Evolutionary conservation across 805 yeast genomes (phyloP).

Genomic region (Spathaspora hagerdaliae): DNA sequence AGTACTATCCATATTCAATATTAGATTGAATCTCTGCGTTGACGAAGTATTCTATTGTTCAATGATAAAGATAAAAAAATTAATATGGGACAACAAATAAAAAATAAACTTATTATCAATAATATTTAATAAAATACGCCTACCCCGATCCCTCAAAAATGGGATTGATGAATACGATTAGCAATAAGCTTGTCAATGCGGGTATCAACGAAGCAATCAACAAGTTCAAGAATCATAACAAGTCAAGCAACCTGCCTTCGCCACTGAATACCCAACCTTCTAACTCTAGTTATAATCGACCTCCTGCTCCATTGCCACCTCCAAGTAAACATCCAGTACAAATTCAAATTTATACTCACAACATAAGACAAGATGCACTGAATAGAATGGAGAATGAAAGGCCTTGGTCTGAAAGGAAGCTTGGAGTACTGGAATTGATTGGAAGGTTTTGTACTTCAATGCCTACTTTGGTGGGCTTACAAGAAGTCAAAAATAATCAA

Average conservation of each 20-base stretch:
- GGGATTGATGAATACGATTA: too few species aligned
- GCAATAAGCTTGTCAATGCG: too few species aligned
- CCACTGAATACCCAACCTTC: not conserved
- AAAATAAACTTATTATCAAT: too few species aligned
- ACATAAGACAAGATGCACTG: slow-evolving; percentile 39
- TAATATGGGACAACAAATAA: too few species aligned
- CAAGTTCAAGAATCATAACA: not conserved
- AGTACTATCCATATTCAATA: too few species aligned
- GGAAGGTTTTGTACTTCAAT: not conserved
- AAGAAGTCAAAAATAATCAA: slow-evolving; percentile 36
- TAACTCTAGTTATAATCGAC: not conserved
- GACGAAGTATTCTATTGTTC: too few species aligned
- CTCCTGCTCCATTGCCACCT: not conserved
- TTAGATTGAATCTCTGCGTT: too few species aligned
- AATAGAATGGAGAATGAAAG: slow-evolving; percentile 32
- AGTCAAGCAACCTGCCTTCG: not conserved
- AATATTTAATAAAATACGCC: too few species aligned
- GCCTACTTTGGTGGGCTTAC: slow-evolving; percentile 38
- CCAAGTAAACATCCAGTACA: not conserved
- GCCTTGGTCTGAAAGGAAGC: slow-evolving; percentile 41
- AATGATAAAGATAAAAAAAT: too few species aligned
- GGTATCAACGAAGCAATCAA: too few species aligned
- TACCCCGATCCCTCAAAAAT: too few species aligned
- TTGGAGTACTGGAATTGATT: slow-evolving; percentile 24
- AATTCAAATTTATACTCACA: slow-evolving; percentile 33